A percentile compares a stretch with the other conserved stretches of the same genome.
Conservation (phyloP, 768 basidiomycete genomes). For the Podaxis sp. region DNA sequence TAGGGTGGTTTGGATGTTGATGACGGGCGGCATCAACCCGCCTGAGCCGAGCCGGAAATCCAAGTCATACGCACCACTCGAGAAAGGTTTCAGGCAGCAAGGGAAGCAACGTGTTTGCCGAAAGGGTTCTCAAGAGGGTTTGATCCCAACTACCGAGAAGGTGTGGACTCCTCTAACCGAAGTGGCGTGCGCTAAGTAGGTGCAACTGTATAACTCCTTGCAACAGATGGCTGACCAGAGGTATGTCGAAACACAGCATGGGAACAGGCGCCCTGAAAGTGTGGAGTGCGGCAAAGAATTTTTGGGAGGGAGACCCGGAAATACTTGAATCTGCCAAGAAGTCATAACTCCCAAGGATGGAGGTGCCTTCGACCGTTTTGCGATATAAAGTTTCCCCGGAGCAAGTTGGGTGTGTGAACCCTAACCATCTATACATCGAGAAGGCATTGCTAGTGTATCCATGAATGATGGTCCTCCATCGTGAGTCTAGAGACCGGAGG, state of each 20-base stretch:
- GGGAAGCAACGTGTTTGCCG: neutral
- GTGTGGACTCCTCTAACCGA: constrained; percentile 54
- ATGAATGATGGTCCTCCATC: too few species aligned
- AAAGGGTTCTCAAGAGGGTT: constrained; percentile 3
- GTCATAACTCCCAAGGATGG: neutral
- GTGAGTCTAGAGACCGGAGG: too few species aligned
- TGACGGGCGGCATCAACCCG: constrained; percentile 50
- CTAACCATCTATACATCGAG: too few species aligned
- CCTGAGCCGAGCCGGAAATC: constrained; percentile 27
- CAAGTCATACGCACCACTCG: constrained; percentile 13
- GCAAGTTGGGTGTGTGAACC: too few species aligned
- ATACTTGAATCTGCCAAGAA: neutral
- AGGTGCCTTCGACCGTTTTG: neutral
- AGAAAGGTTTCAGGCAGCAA: constrained; percentile 14
- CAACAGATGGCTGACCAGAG: constrained; percentile 9
- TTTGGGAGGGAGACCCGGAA: constrained; percentile 36
- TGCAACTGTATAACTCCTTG: constrained; percentile 17
- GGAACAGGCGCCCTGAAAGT: constrained; percentile 74
- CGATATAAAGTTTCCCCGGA: neutral
- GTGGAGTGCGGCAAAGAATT: constrained; percentile 52
- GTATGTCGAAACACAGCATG: constrained; percentile 38
- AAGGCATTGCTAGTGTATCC: too few species aligned
- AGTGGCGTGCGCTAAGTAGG: constrained; percentile 60
- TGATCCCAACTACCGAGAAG: constrained; percentile 19
- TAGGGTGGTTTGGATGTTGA: constrained; percentile 63